phyloP scores from a whole-genome alignment of 805 yeast species.

The Saturnispora besseyi region DNA sequence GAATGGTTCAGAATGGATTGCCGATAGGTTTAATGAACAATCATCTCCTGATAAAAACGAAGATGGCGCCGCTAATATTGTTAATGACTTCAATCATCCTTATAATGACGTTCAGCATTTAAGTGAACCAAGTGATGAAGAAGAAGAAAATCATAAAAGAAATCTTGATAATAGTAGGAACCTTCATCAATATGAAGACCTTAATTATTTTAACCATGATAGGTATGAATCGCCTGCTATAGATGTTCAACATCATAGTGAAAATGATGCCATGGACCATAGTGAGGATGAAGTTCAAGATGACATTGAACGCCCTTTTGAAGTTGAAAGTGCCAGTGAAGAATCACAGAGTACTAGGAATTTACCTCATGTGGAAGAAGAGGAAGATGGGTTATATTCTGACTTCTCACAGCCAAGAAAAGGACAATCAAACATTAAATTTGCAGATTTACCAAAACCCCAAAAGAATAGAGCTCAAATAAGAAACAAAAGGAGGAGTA shows the following conservation, averaged over 20 bases:
- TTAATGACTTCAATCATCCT: background rate
- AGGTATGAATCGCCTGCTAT: background rate
- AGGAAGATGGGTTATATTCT: background rate
- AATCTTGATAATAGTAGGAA: background rate
- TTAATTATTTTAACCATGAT: background rate
- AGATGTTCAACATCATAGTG: background rate
- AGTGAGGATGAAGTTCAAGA: background rate
- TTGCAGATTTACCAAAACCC: conserved; percentile 54
- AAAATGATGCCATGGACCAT: background rate
- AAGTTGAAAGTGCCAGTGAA: background rate
- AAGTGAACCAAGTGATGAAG: conserved; percentile 36
- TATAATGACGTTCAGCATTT: conserved; percentile 22
- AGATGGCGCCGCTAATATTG: background rate
- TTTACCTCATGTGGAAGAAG: background rate
- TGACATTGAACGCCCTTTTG: background rate
- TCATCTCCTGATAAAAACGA: conserved; percentile 1
- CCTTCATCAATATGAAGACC: background rate
- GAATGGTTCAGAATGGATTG: conserved; percentile 27
- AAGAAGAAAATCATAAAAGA: background rate
- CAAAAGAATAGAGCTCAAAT: conserved; percentile 23
- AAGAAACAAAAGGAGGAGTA: conserved; percentile 14
- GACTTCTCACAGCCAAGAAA: background rate
- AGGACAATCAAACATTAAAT: conserved; percentile 36
- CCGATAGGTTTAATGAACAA: conserved; percentile 14
- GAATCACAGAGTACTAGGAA: background rate